Evolutionary conservation across 768 basidiomycete genomes (phyloP), one percentile per base, ranked within the genome.

Genomic region (Myochromella boudieri): DNA sequence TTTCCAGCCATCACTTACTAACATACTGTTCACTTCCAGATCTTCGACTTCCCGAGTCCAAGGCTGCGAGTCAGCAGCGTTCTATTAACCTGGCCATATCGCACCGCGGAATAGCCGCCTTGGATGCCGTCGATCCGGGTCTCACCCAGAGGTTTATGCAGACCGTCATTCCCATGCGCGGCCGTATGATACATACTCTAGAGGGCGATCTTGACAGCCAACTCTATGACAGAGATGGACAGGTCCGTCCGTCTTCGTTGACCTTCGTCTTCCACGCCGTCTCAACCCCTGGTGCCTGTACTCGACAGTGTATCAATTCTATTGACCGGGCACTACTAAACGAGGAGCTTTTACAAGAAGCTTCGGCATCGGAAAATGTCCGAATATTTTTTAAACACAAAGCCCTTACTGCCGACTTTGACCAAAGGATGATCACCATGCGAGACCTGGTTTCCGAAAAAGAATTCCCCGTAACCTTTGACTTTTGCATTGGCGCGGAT

Each of bases 1-100:
- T 37, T 24, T 56, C 39, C 3, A 17, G 27, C 14, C 18, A 12
- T 26, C 37, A 11, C 15, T 28, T 40, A 31, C 26, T 20, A 42
- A 27, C 44, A 32, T 22, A 52, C 29, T 10, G 31, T 20, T 17
- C 49, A 34, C 21, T 31, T 9, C 27, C 53, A 92, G 91, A 92
- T 71, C 72, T 87, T 56, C 84, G 91, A 36, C 75, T 87, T 42
- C 77, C 84, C 24, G 78, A 83, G 24, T 85, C 86, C 39, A 85
- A 80, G 64, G 74, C 75, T 36, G 74, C 70, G 44, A 68, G 77
- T 22, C 80, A 83, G 60, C 87, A 90, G 61, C 82, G 95, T 47
- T 97, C 94, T 46, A 97, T 98, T 68, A 98, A 98, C 70, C 76
- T 98, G 44, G 95, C 94, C 21, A 91, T 98, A 49, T 97, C 95